These are phyloP conservation scores for Penicillium waksmanii DNA, from an alignment of 495 filamentous ascomycete species.

Conservation along the genomic window DNA sequence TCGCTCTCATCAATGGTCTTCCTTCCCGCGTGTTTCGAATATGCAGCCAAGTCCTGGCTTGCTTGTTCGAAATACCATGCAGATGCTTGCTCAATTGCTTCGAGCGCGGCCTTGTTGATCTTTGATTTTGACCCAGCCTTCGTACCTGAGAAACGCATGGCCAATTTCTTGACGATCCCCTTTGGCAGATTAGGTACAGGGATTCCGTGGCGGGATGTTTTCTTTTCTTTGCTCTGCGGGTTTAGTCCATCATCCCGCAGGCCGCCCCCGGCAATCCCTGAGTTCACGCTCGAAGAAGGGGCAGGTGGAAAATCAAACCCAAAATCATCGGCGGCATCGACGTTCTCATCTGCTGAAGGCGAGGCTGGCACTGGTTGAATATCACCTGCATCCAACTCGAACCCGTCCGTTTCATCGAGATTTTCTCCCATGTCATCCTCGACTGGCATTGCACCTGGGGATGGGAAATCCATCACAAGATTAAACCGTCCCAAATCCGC, in stretches of 20 bases:
- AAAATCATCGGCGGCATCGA: constrained; percentile 29
- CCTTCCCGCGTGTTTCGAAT: constrained; percentile 79
- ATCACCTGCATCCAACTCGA: constrained; percentile 40
- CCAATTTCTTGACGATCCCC: constrained; percentile 73
- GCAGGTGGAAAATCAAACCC: constrained; percentile 35
- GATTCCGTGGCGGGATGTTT: constrained; percentile 73
- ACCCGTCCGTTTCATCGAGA: constrained; percentile 44
- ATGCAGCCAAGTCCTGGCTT: constrained; percentile 75
- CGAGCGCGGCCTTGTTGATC: constrained; percentile 72
- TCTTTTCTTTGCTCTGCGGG: constrained; percentile 47
- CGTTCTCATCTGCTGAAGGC: constrained; percentile 16
- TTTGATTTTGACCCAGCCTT: constrained; percentile 62
- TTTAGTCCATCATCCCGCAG: constrained; percentile 41
- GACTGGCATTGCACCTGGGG: constrained; percentile 32
- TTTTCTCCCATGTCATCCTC: constrained; percentile 36
- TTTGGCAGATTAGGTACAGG: constrained; percentile 74
- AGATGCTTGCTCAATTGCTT: constrained; percentile 74
- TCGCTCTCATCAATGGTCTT: constrained; percentile 87
- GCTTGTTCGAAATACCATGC: constrained; percentile 91
- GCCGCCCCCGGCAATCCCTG: constrained; percentile 46
- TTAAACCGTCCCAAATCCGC: constrained; percentile 50
- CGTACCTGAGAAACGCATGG: constrained; percentile 67
- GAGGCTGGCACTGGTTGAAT: constrained; percentile 31
- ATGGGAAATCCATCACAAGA: constrained; percentile 50
- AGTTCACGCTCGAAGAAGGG: constrained; percentile 40